phyloP scores from a whole-genome alignment of 2,329 filamentous ascomycete genomes.

The Penicillium polonicum region DNA sequence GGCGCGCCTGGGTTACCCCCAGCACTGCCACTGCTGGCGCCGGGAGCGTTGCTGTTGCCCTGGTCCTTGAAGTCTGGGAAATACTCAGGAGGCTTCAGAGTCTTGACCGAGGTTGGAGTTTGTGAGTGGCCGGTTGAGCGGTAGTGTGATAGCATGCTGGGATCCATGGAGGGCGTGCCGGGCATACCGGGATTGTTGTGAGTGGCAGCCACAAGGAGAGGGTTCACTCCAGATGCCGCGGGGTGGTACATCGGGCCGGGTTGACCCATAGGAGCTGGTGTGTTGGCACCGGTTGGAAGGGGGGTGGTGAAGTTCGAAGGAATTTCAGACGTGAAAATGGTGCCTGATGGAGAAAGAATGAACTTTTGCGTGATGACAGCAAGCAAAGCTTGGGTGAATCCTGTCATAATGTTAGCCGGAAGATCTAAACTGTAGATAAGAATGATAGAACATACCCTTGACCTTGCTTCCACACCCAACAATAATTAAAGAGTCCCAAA shows the following conservation, averaged over 20 bases:
- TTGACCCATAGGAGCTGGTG: slow-evolving; percentile 55
- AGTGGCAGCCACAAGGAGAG: slow-evolving; percentile 86
- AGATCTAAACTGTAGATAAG: not conserved
- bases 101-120: slow-evolving; percentile 81
- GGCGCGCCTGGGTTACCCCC: slow-evolving; percentile 34
- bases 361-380: slow-evolving; percentile 77
- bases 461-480: slow-evolving; percentile 80
- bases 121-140: slow-evolving; percentile 64
- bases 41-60: slow-evolving; percentile 38
- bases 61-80: slow-evolving; percentile 88
- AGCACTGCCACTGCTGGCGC: slow-evolving; percentile 38
- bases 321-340: slow-evolving; percentile 95
- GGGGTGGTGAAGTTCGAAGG: slow-evolving; percentile 92
- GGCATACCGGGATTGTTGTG: slow-evolving; percentile 43
- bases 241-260: slow-evolving; percentile 56
- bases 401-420: slow-evolving; percentile 43
- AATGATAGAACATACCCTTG: slow-evolving; percentile 47
- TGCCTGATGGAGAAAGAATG: slow-evolving; percentile 87
- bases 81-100: slow-evolving; percentile 75
- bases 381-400: slow-evolving; percentile 86
- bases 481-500: slow-evolving; percentile 91
- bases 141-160: slow-evolving; percentile 44
- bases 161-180: slow-evolving; percentile 40
- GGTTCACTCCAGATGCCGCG: slow-evolving; percentile 69
- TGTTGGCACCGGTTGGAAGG: slow-evolving; percentile 85